These are phyloP conservation scores for Hortiboletus flavorubellus DNA, from an alignment of 768 basidiomycete species.

Conservation along the genomic window DNA sequence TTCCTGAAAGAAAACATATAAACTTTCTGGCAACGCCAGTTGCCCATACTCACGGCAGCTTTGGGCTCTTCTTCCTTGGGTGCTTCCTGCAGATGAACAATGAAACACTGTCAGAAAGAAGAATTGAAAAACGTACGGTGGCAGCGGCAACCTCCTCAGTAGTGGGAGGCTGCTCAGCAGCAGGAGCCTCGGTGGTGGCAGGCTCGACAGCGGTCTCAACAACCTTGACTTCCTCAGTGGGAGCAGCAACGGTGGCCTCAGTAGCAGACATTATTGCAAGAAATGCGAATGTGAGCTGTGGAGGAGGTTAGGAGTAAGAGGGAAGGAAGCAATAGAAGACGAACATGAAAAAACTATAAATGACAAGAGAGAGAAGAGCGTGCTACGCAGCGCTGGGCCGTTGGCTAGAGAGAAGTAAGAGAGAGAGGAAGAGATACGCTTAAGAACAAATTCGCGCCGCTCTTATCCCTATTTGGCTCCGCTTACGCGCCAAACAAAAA, in stretches of 20 bases:
- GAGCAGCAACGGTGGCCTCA: constrained; percentile 48
- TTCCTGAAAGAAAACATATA: constrained; percentile 31
- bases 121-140: constrained; percentile 29
- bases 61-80: constrained; percentile 40
- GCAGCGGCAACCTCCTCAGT: constrained; percentile 34
- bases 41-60: constrained; percentile 34
- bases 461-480: constrained; percentile 43
- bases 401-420: constrained; percentile 55
- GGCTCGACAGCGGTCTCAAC: constrained; percentile 39
- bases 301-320: constrained; percentile 1
- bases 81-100: constrained; percentile 32
- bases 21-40: not conserved
- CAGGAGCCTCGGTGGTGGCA: constrained; percentile 29
- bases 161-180: constrained; percentile 23
- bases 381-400: constrained; percentile 54
- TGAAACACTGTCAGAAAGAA: not conserved
- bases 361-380: constrained; percentile 59
- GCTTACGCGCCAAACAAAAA: constrained; percentile 39
- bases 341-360: constrained; percentile 50
- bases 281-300: constrained; percentile 53
- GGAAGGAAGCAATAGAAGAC: constrained; percentile 21
- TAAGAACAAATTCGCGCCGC: constrained; percentile 33
- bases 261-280: constrained; percentile 81
- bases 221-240: constrained; percentile 54
- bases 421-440: constrained; percentile 48